Evolutionary conservation across 169 alveolate species (phyloP).

Genomic region (Condylostoma magnum): DNA sequence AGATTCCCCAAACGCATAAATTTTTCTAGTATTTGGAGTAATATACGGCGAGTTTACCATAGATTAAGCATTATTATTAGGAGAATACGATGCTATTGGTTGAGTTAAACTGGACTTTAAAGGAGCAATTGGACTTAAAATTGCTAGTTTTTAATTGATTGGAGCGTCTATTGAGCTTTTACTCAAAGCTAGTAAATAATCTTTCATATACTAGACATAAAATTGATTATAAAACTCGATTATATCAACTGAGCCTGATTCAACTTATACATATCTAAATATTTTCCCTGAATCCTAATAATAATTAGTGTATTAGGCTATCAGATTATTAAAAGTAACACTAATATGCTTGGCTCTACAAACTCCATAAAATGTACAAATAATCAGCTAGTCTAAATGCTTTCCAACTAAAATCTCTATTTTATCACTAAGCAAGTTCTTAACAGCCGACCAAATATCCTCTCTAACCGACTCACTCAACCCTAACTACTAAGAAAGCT

Average conservation of each 20-base stretch:
- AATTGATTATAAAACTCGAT: constrained; percentile 51
- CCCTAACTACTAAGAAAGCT: constrained; percentile 14
- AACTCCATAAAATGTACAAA: constrained; percentile 54
- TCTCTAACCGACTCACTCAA: constrained; percentile 38
- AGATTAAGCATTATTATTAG: constrained; percentile 9
- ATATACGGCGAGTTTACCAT: constrained; percentile 8
- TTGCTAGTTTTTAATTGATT: constrained; percentile 43
- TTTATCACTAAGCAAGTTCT: constrained; percentile 33
- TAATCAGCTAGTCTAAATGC: constrained; percentile 45
- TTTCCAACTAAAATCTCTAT: constrained; percentile 39
- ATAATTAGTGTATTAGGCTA: constrained; percentile 33
- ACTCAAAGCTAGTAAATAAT: constrained; percentile 23
- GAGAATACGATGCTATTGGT: constrained; percentile 11
- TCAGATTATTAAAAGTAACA: constrained; percentile 29
- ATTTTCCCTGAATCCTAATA: constrained; percentile 12
- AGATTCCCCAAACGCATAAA: constrained; percentile 51
- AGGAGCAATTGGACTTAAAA: constrained; percentile 36
- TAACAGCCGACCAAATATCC: constrained; percentile 41
- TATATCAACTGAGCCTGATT: constrained; percentile 33
- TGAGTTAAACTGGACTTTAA: constrained; percentile 3
- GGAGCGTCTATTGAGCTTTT: constrained; percentile 38
- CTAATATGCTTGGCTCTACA: constrained; percentile 28
- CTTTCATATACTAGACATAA: constrained; percentile 44
- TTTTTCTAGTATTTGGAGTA: constrained; percentile 48
- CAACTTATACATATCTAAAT: constrained; percentile 27